Evolutionary conservation across 331 rosid genomes (phyloP), one percentile per base, ranked within the genome.

Genomic region (Pyrus hybrid): DNA sequence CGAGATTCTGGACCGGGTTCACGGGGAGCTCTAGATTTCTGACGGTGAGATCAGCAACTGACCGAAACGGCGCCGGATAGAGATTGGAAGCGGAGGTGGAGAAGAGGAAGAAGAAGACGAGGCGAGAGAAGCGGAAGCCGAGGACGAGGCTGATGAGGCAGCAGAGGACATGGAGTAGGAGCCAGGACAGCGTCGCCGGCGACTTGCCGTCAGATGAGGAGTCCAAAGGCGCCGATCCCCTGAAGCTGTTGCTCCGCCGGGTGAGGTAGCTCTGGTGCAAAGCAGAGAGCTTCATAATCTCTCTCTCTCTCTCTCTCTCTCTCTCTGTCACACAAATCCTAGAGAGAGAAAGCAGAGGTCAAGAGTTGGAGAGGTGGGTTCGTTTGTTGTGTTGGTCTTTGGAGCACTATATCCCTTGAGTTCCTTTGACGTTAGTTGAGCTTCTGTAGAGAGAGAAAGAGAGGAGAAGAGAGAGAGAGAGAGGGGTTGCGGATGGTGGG

Each of bases 101-200:
- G 75, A 95, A 86, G 77, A 95, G 80, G 29, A 95, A 84, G 87
- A 95, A 92, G 83, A 95, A 95, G 17, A 95, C 97, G 1, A 95
- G 96, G 16, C 98, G 96, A 17, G 99, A 95, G 81, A 95, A 95
- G 47, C 99, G 91, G 86, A 89, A 95, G 23, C 99, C 99, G 6
- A 95, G 97, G 16, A 95, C 87, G 7, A 95, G 93, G 49, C 99
- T 95, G 26, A 95, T 84, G 35, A 95, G 86, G 79, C 99, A 95
- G 80, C 99, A 95, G 22, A 95, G 86, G 1, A 91, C 96, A 69
- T 95, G 97, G 10, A 95, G 89, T 7, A 91, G 72, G 3, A 95
- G 85, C 99, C 99, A 95, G 78, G 89, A 95, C 53, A 95, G 61
- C n/a, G 93, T 86, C 6, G 93, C 88, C 62, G 98, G 91, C 1